These are phyloP conservation scores for Syncephalastrum sp. DNA, from an alignment of 371 early-diverging fungal genomes.

Conservation along the genomic window DNA sequence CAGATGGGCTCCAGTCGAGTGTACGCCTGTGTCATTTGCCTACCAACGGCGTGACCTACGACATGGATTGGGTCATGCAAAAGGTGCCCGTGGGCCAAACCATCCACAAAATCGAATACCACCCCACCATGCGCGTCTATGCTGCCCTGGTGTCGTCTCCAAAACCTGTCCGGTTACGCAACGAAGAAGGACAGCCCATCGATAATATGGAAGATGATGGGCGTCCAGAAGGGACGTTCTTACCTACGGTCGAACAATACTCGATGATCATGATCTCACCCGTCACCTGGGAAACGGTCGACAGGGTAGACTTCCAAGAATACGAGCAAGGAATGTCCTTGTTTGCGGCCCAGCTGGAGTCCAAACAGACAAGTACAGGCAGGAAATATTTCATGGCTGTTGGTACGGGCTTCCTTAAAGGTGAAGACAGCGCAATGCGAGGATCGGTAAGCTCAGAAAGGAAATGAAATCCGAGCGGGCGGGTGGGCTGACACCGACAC, in stretches of 20 bases:
- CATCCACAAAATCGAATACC: constrained; percentile 79
- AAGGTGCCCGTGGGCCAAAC: constrained; percentile 75
- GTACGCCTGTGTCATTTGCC: constrained; percentile 76
- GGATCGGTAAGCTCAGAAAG: constrained; percentile 69
- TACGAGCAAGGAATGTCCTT: constrained; percentile 87
- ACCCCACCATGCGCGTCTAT: constrained; percentile 79
- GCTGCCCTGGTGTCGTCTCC: constrained; percentile 71
- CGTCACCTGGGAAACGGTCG: constrained; percentile 94
- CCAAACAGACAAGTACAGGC: constrained; percentile 86
- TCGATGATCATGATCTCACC: constrained; percentile 89
- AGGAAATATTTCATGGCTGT: constrained; percentile 86
- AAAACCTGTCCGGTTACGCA: constrained; percentile 61
- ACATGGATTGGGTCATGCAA: constrained; percentile 84
- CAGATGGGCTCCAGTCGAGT: constrained; percentile 37
- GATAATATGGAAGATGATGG: constrained; percentile 37
- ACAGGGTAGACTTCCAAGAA: constrained; percentile 74
- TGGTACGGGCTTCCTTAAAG: constrained; percentile 87
- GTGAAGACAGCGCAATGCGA: constrained; percentile 91
- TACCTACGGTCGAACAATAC: constrained; percentile 67
- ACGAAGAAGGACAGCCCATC: constrained; percentile 65
- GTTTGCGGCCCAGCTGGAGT: constrained; percentile 80
- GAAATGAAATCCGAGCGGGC: constrained; percentile 2
- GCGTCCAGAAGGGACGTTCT: constrained; percentile 48
- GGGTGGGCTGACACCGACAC: neutral
- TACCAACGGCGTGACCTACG: constrained; percentile 68